phyloP scores from a whole-genome alignment of 257 asterid species.

The Linderniella brevidens region DNA sequence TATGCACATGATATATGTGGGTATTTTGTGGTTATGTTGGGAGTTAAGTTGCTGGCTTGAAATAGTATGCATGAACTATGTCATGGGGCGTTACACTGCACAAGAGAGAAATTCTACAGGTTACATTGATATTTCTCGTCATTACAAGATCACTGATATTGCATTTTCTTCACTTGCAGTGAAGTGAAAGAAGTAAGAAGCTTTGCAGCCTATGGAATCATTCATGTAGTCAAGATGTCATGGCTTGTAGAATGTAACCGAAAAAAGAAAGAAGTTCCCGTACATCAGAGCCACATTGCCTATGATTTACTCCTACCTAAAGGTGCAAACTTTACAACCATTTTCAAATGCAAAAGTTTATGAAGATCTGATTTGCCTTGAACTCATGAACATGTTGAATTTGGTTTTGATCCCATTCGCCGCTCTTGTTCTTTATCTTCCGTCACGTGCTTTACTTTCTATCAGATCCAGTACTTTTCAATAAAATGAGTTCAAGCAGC shows the following conservation, averaged over 20 bases:
- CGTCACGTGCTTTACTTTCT: constrained; percentile 8
- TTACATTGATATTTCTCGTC: no score
- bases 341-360: constrained; percentile 2
- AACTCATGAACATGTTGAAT: not conserved
- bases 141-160: no score
- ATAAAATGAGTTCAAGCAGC: constrained; percentile 23
- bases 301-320: constrained; percentile 75
- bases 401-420: constrained; percentile 12
- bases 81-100: no score
- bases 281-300: constrained; percentile 66
- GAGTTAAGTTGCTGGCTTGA: no score
- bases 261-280: constrained; percentile 66
- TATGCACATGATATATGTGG: no score
- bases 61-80: no score
- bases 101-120: no score
- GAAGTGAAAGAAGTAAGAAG: constrained; percentile 70
- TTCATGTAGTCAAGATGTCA: constrained; percentile 45
- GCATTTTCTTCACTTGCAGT: constrained; percentile 26
- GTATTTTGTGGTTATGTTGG: no score
- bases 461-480: constrained; percentile 36
- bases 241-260: constrained; percentile 88
- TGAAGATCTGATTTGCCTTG: not conserved
- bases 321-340: constrained; percentile 28
- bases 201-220: constrained; percentile 69
- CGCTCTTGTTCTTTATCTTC: constrained; percentile 1